These are phyloP conservation scores for Cladophialophora bantiana DNA, from an alignment of 2,329 filamentous ascomycete genomes.

Conservation along the genomic window DNA sequence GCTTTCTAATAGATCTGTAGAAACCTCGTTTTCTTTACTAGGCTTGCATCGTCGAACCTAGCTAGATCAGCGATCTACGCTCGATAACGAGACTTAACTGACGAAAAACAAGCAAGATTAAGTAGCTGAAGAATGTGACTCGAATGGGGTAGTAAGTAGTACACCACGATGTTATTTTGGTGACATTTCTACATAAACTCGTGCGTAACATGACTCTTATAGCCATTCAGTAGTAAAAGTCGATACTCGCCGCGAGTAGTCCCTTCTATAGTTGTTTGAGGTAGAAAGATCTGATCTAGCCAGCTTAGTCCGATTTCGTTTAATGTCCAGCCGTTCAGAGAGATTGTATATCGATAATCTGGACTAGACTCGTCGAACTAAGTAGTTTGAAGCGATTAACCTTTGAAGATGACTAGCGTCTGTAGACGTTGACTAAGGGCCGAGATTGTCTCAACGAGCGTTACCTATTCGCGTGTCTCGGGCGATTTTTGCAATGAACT, in stretches of 20 bases:
- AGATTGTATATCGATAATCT: too few relatives aligned
- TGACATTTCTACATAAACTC: constrained; percentile 39
- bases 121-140: constrained; percentile 40
- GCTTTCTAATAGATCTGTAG: too few relatives aligned
- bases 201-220: constrained; percentile 33
- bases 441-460: constrained; percentile 38
- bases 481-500: constrained; percentile 24
- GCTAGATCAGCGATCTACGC: too few relatives aligned
- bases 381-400: constrained; percentile 33
- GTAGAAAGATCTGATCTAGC: too few relatives aligned
- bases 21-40: too few relatives aligned
- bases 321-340: too few relatives aligned
- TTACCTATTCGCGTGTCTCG: constrained; percentile 33
- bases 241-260: too few relatives aligned
- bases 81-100: too few relatives aligned
- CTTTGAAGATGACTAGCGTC: constrained; percentile 41
- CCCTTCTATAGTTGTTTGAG: too few relatives aligned
- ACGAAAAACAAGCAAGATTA: constrained; percentile 35
- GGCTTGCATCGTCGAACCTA: too few relatives aligned
- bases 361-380: too few relatives aligned
- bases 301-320: too few relatives aligned
- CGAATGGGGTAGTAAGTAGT: constrained; percentile 39
- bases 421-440: constrained; percentile 23
- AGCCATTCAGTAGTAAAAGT: constrained; percentile 37
- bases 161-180: constrained; percentile 34